phyloP scores from a whole-genome alignment of 2,329 filamentous ascomycete genomes.

The Zarea fungicola region DNA sequence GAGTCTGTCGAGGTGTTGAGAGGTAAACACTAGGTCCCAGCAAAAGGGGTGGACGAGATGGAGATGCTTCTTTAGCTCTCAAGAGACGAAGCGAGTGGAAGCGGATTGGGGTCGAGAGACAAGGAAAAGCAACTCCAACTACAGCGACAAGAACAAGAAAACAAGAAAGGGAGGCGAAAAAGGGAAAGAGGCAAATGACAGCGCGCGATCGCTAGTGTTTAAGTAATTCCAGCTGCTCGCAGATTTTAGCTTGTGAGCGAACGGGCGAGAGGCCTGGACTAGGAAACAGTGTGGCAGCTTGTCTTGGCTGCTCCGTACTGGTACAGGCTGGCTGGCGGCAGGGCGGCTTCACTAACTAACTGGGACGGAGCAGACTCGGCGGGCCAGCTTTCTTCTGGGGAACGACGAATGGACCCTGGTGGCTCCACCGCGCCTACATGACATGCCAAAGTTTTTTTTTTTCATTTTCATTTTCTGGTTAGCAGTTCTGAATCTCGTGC shows the following conservation, averaged over 20 bases:
- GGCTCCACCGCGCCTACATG: background rate
- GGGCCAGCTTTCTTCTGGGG: background rate
- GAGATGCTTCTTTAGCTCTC: constrained; percentile 1
- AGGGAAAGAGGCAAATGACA: background rate
- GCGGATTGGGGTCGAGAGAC: background rate
- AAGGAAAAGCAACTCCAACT: constrained; percentile 3
- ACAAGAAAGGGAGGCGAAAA: background rate
- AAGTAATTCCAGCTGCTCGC: constrained; percentile 2
- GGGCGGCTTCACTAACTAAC: no score
- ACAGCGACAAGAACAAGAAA: background rate
- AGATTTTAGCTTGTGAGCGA: constrained; percentile 6
- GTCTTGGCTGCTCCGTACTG: no score
- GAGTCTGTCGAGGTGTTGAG: background rate
- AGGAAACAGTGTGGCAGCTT: background rate
- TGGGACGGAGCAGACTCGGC: no score
- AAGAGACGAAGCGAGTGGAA: background rate
- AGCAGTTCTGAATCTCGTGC: background rate
- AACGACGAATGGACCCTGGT: constrained; percentile 1
- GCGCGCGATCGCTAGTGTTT: constrained; percentile 12
- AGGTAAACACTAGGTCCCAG: background rate
- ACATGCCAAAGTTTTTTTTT: background rate
- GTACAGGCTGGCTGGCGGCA: no score
- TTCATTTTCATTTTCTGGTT: background rate
- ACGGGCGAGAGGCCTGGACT: background rate
- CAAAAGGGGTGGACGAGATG: background rate